These are phyloP conservation scores for Penstemon barbatus DNA, from an alignment of 257 asterid genomes.

Conservation along the genomic window DNA sequence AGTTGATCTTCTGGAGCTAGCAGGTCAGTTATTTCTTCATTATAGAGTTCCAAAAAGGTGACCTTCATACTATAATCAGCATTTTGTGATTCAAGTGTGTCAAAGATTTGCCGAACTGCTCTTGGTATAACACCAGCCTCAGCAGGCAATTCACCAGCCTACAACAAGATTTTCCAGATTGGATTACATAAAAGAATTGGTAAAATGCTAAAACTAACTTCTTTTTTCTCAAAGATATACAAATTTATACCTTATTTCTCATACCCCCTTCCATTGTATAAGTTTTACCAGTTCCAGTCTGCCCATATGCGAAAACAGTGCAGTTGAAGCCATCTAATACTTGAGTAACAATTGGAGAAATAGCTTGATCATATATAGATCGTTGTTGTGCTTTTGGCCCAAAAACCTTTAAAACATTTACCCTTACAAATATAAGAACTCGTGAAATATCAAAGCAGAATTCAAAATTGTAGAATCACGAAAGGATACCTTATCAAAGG, in stretches of 20 bases:
- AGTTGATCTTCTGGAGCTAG: slow-evolving; percentile 63
- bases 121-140: slow-evolving; percentile 89
- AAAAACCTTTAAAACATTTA: slow-evolving; percentile 48
- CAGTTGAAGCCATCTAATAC: slow-evolving; percentile 83
- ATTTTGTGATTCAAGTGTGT: slow-evolving; percentile 73
- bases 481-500: slow-evolving; percentile 70
- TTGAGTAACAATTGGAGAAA: slow-evolving; percentile 75
- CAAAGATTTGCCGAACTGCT: slow-evolving; percentile 85
- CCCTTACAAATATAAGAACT: neutral
- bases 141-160: slow-evolving; percentile 81
- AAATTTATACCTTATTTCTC: slow-evolving; percentile 60
- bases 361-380: slow-evolving; percentile 78
- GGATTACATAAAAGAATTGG: neutral
- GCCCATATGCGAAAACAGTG: slow-evolving; percentile 85
- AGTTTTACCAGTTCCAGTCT: slow-evolving; percentile 81
- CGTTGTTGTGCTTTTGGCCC: slow-evolving; percentile 89
- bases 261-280: slow-evolving; percentile 87
- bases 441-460: neutral
- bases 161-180: slow-evolving; percentile 28
- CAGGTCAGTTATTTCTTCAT: slow-evolving; percentile 76
- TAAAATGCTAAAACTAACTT: slow-evolving; percentile 7
- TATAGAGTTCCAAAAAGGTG: slow-evolving; percentile 79
- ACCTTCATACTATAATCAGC: slow-evolving; percentile 85
- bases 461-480: slow-evolving; percentile 12
- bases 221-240: neutral